Conservation (phyloP, 2,329 filamentous ascomycete genomes). For the Ascomycota sp. region DNA sequence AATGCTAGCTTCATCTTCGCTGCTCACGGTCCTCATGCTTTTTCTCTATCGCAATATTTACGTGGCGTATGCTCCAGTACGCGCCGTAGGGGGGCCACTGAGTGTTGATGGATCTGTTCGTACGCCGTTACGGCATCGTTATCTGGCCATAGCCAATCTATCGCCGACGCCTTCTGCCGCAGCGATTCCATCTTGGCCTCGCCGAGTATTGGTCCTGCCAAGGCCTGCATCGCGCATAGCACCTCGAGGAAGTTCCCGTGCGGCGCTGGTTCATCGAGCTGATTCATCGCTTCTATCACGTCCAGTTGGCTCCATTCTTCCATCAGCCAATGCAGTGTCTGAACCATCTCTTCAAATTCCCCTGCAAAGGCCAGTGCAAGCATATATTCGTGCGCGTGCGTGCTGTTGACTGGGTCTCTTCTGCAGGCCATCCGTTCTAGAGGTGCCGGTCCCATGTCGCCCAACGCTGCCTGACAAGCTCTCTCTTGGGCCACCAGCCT, state of each 20-base stretch:
- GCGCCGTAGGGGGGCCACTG: slow-evolving; percentile 7
- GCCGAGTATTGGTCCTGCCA: slow-evolving; percentile 22
- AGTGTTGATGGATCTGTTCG: slow-evolving; percentile 7
- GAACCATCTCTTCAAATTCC: slow-evolving; percentile 36
- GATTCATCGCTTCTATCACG: slow-evolving; percentile 14
- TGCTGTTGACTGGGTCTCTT: slow-evolving; percentile 12
- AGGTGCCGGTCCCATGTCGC: slow-evolving; percentile 6
- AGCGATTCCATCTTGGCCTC: slow-evolving; percentile 11
- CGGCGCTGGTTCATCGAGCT: slow-evolving; percentile 13
- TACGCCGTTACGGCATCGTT: slow-evolving; percentile 15
- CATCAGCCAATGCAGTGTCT: slow-evolving; percentile 37
- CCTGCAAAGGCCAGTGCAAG: slow-evolving; percentile 39
- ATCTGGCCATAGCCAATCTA: slow-evolving; percentile 19
- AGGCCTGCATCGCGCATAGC: slow-evolving; percentile 26
- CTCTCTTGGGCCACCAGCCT: slow-evolving; percentile 8
- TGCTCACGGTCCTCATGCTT: no score
- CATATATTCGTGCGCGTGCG: slow-evolving; percentile 36
- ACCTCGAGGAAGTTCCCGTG: slow-evolving; percentile 15
- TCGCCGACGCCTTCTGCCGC: slow-evolving; percentile 6
- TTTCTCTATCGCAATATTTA: no score
- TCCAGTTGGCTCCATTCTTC: slow-evolving; percentile 18
- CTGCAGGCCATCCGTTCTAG: slow-evolving; percentile 14
- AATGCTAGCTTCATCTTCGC: no score
- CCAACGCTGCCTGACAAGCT: slow-evolving; percentile 4
- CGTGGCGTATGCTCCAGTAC: slow-evolving; percentile 4